Conservation (phyloP, 768 basidiomycete genomes). For the Psilocybe tampanensis region DNA sequence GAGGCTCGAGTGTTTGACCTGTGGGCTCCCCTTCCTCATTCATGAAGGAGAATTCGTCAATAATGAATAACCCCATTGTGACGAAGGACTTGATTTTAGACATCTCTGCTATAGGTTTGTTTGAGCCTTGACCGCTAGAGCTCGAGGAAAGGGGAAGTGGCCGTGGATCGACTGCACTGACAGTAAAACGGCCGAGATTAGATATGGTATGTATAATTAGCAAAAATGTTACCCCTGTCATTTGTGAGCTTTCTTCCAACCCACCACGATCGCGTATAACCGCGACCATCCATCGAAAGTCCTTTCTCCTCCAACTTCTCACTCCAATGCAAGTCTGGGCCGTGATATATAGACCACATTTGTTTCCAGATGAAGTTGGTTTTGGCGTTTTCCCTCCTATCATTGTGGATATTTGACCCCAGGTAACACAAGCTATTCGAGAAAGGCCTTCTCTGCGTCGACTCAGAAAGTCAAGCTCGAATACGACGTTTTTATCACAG, state of each 20-base stretch:
- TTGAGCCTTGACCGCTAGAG: no score
- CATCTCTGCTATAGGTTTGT: not conserved
- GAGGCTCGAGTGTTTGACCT: slow-evolving; percentile 44
- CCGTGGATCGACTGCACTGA: not conserved
- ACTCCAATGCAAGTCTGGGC: slow-evolving; percentile 46
- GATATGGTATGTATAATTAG: not conserved
- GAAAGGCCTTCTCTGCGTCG: slow-evolving; percentile 57
- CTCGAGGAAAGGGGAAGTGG: no score
- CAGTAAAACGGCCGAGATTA: not conserved
- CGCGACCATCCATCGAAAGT: not conserved
- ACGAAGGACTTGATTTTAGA: slow-evolving; percentile 40
- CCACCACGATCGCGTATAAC: no score
- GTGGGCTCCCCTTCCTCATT: slow-evolving; percentile 59
- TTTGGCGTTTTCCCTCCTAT: not conserved
- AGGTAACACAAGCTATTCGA: slow-evolving; percentile 58
- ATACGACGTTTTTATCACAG: slow-evolving; percentile 70
- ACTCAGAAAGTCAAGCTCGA: slow-evolving; percentile 53
- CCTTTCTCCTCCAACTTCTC: slow-evolving; percentile 10
- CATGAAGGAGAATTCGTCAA: slow-evolving; percentile 75
- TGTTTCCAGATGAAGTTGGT: slow-evolving; percentile 45
- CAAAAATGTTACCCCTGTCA: no score
- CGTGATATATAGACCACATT: slow-evolving; percentile 41
- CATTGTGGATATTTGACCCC: slow-evolving; percentile 7
- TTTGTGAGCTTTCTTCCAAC: no score
- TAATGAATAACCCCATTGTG: slow-evolving; percentile 89